phyloP scores from a whole-genome alignment of 1,139 yeast genomes.

The Pichia sp. region DNA sequence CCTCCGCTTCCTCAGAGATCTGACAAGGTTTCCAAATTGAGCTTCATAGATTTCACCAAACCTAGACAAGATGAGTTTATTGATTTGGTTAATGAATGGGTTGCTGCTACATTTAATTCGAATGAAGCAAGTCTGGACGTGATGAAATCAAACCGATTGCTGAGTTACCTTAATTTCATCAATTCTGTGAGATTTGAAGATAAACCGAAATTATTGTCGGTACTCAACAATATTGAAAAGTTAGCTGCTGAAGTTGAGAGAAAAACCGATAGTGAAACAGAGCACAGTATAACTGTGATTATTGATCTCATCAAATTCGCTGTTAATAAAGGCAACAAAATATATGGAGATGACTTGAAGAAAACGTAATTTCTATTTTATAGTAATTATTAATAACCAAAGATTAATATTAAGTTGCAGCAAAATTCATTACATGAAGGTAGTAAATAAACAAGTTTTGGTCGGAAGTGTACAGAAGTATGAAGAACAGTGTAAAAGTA shows the following conservation, averaged over 20 bases:
- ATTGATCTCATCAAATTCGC: constrained; percentile 7
- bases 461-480: not conserved
- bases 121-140: constrained; percentile 11
- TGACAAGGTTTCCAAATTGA: constrained; percentile 14
- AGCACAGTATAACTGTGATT: constrained; percentile 2
- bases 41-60: constrained; percentile 38
- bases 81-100: constrained; percentile 33
- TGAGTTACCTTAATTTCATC: constrained; percentile 53
- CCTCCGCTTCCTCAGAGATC: constrained; percentile 26
- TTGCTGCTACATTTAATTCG: not conserved
- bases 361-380: not conserved
- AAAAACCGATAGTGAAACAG: not conserved
- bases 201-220: not conserved
- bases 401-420: no score
- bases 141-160: constrained; percentile 39
- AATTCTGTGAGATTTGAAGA: constrained; percentile 37
- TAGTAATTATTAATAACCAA: not conserved
- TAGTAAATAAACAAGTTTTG: not conserved
- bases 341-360: not conserved
- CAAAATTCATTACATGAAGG: no score
- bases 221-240: constrained; percentile 1
- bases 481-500: not conserved
- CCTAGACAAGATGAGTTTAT: constrained; percentile 40
- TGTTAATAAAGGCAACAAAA: not conserved
- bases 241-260: not conserved